Conservation (phyloP, 371 early-diverging fungal species). For the Lichtheimia corymbifera region DNA sequence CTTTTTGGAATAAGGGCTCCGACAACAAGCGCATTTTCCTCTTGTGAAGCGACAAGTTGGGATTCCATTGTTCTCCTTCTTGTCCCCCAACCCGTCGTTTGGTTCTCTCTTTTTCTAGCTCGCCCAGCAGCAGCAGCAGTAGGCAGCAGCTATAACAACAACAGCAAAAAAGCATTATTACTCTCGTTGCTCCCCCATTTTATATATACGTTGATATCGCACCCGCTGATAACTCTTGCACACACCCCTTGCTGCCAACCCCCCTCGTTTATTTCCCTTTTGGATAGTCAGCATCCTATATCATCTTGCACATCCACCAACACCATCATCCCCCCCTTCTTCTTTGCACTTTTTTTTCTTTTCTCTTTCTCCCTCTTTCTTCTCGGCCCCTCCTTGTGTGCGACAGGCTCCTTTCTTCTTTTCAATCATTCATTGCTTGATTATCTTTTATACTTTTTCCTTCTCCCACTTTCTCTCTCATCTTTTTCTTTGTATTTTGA, state of each 20-base stretch:
- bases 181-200: slow-evolving; percentile 6
- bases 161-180: neutral
- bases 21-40: neutral
- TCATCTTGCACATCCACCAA: neutral
- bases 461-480: neutral
- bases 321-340: slow-evolving; percentile 8
- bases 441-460: slow-evolving; percentile 5
- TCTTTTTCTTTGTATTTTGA: slow-evolving; percentile 5
- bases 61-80: slow-evolving; percentile 7
- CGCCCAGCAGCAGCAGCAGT: neutral
- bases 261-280: slow-evolving; percentile 10
- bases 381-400: slow-evolving; percentile 10
- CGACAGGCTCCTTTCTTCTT: slow-evolving; percentile 1
- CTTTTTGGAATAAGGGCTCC: slow-evolving; percentile 16
- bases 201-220: slow-evolving; percentile 2
- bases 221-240: neutral
- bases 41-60: neutral
- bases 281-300: slow-evolving; percentile 4
- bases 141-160: neutral
- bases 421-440: slow-evolving; percentile 2
- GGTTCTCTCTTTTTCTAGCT: slow-evolving; percentile 1
- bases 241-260: slow-evolving; percentile 12
- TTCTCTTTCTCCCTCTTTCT: slow-evolving; percentile 12
- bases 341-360: slow-evolving; percentile 7
- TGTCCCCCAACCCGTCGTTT: neutral